Evolutionary conservation across 2,329 filamentous ascomycete genomes (phyloP).

Genomic region (Aphanoascus verrucosus): DNA sequence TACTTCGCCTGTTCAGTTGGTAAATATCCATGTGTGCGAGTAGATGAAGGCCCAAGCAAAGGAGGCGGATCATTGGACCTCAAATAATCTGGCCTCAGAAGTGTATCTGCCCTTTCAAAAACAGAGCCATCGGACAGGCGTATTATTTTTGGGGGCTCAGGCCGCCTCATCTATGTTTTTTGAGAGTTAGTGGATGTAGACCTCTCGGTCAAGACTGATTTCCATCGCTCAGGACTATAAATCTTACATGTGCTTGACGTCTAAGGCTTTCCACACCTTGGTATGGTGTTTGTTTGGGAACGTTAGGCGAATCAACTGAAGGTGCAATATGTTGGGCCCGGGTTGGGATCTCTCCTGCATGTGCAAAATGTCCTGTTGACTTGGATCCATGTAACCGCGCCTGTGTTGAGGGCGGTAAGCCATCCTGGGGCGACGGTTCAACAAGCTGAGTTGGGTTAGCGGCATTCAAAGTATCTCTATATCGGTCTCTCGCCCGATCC

Average conservation of each 20-base stretch:
- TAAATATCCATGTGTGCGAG: not conserved
- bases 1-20: constrained; percentile 11
- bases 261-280: not conserved
- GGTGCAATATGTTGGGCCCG: not conserved
- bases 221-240: not conserved
- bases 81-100: not conserved
- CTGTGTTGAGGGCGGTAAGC: not conserved
- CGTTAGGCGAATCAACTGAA: not conserved
- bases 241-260: constrained; percentile 2
- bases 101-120: constrained; percentile 17
- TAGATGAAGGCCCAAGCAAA: not conserved
- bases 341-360: not conserved
- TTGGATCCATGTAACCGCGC: not conserved
- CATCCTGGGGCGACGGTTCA: not conserved
- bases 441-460: not conserved
- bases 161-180: constrained; percentile 6
- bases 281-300: not conserved
- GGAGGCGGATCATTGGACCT: not conserved
- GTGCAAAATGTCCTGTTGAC: not conserved
- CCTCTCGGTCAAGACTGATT: not conserved
- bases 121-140: constrained; percentile 19
- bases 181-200: not conserved
- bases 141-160: constrained; percentile 17
- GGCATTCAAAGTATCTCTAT: constrained; percentile 23
- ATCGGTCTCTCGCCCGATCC: constrained; percentile 36